Percentiles rank a stretch among this genome's conserved stretches.
These are phyloP conservation scores for Auriscalpium microsporum DNA, from an alignment of 768 basidiomycete genomes.

Conservation along the genomic window DNA sequence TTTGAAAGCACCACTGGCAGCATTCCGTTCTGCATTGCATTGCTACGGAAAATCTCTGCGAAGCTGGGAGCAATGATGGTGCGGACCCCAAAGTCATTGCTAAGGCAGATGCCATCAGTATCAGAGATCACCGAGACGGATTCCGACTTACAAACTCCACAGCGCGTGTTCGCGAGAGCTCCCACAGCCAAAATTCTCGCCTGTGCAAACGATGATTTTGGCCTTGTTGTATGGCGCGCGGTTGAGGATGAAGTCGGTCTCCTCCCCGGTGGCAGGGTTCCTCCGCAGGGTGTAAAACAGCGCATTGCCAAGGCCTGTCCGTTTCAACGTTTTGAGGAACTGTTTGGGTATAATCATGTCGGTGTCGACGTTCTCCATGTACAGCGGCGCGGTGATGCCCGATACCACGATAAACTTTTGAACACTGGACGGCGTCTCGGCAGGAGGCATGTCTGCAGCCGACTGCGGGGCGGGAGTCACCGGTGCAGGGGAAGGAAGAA, in stretches of 20 bases:
- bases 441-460: constrained; percentile 18
- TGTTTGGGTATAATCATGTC: constrained; percentile 63
- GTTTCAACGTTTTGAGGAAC: constrained; percentile 58
- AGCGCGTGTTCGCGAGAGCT: constrained; percentile 59
- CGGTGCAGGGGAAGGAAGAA: constrained; percentile 31
- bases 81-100: constrained; percentile 56
- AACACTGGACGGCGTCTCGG: constrained; percentile 23
- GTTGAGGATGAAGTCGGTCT: constrained; percentile 57
- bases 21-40: constrained; percentile 63
- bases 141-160: constrained; percentile 36
- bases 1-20: constrained; percentile 43
- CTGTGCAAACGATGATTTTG: constrained; percentile 49
- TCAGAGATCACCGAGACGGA: not conserved
- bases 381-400: constrained; percentile 46
- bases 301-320: constrained; percentile 52
- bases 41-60: constrained; percentile 56
- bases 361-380: constrained; percentile 52
- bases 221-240: constrained; percentile 44
- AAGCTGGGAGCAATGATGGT: constrained; percentile 54
- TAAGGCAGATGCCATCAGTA: constrained; percentile 9
- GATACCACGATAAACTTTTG: constrained; percentile 40
- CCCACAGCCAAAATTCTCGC: constrained; percentile 56
- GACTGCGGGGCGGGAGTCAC: constrained; percentile 16
- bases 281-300: constrained; percentile 48
- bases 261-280: constrained; percentile 38